Base-by-base conservation (phyloP, 257 asterid species). In the Forsythia viridissima region DNA sequence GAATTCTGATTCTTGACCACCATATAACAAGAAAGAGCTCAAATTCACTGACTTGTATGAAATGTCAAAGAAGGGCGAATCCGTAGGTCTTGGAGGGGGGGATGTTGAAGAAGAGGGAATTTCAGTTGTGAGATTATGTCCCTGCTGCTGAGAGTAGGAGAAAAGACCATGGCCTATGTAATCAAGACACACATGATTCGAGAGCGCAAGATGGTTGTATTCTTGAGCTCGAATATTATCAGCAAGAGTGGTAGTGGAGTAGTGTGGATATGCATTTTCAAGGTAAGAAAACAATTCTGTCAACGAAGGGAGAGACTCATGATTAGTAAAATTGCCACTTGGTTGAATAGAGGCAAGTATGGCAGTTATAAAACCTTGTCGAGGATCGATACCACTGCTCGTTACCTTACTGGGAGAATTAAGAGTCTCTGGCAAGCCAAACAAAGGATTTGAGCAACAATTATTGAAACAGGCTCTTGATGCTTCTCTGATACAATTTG, bases 131-230 rank as follows among this genome's bases (percentile, higher is more conserved):
- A 79, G 74, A 71, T 39, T 75, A 42, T 70, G 46, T 18, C 40
- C 34, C 30, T 84, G 85, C 30, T 72, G 80, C 73, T 94, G 97
- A 21, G 90, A 80, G 79, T 82, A 83, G 2, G 98, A 94, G 78
- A 90, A 92, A 9, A 94, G 94, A 18, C 97, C 97, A 59, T 89
- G 90, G 76, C 98, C 98, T 34, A 83, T 74, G 80, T 94, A 92
- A 76, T 94, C 98, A 42, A 94, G 94, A 72, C 88, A 91, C 18
- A 89, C 94, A 39, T 66, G 92, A 37, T 82, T 82, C 0, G 87
- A 80, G 20, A 66, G 43, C 15, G 84, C 68, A 42, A 94, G 91
- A 72, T 94, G 90, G 80, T 52, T 40, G 71, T 90, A 94, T 3
- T 92, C 94, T 21, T 78, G 88, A 21, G 88, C 81, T 51, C 98